A percentile compares a stretch with the other conserved stretches of the same genome.
These are phyloP conservation scores for Porodaedalea pini DNA, from an alignment of 1,284 basidiomycete species.

Conservation along the genomic window DNA sequence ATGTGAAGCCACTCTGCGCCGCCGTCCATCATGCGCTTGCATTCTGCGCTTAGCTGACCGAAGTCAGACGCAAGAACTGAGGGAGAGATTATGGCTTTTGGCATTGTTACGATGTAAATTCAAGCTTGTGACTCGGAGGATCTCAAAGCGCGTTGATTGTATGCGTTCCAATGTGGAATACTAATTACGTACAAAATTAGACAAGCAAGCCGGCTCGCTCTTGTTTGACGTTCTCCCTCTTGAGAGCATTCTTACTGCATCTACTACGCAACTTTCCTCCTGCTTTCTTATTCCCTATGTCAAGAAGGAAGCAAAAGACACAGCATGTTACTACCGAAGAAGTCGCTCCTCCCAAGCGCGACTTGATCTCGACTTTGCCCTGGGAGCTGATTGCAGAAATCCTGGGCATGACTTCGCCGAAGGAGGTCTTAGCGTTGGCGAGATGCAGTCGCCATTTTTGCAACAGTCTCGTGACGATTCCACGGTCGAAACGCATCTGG, in stretches of 20 bases:
- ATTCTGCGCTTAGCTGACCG: slow-evolving; percentile 87
- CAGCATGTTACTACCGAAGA: background rate
- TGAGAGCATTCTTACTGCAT: too few species aligned
- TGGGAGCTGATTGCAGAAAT: slow-evolving; percentile 47
- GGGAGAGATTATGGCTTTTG: slow-evolving; percentile 83
- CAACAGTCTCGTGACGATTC: slow-evolving; percentile 39
- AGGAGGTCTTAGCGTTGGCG: slow-evolving; percentile 45
- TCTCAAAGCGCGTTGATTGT: background rate
- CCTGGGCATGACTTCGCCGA: slow-evolving; percentile 37
- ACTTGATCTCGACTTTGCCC: slow-evolving; percentile 30
- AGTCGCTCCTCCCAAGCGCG: background rate
- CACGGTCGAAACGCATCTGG: slow-evolving; percentile 48
- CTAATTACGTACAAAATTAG: background rate
- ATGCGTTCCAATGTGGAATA: background rate
- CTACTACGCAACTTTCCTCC: background rate
- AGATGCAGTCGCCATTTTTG: slow-evolving; percentile 48
- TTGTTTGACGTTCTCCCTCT: background rate
- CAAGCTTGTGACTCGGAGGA: background rate
- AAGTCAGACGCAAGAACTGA: slow-evolving; percentile 95
- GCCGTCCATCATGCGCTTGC: slow-evolving; percentile 86
- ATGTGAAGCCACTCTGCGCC: slow-evolving; percentile 97
- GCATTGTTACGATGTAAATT: slow-evolving; percentile 46
- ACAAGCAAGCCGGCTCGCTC: background rate
- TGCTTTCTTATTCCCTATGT: background rate
- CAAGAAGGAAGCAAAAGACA: slow-evolving; percentile 5